phyloP scores from a whole-genome alignment of 2,329 filamentous ascomycete species.

The Teratosphaeria viscida region DNA sequence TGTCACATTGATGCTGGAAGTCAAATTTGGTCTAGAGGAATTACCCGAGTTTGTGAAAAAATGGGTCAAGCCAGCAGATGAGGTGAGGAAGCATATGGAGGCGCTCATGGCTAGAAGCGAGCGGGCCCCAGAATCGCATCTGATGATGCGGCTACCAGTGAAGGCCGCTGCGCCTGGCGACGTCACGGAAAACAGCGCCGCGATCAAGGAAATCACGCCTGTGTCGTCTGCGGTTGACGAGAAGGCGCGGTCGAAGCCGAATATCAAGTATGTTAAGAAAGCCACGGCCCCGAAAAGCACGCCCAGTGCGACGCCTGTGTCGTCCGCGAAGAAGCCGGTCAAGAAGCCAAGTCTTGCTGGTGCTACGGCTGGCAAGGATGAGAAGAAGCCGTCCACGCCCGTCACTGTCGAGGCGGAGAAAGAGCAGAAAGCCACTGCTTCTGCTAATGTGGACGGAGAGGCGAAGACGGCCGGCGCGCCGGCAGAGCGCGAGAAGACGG shows the following conservation, averaged over 20 bases:
- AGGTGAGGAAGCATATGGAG: slow-evolving; percentile 46
- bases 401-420: slow-evolving; percentile 3
- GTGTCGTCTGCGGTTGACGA: slow-evolving; percentile 5
- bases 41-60: slow-evolving; percentile 45
- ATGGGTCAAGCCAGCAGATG: slow-evolving; percentile 44
- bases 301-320: background rate
- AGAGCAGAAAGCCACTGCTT: slow-evolving; percentile 3
- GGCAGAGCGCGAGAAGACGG: slow-evolving; percentile 3
- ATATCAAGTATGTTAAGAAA: slow-evolving; percentile 13
- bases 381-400: background rate
- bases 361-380: background rate
- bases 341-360: slow-evolving; percentile 1
- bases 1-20: slow-evolving; percentile 48
- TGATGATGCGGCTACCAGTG: slow-evolving; percentile 45
- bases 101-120: slow-evolving; percentile 47
- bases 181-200: slow-evolving; percentile 7
- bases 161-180: slow-evolving; percentile 12
- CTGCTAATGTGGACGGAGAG: background rate
- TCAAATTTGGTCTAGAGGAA: slow-evolving; percentile 42
- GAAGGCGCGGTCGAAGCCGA: slow-evolving; percentile 7
- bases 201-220: slow-evolving; percentile 18
- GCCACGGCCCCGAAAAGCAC: background rate
- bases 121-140: slow-evolving; percentile 44
- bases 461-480: slow-evolving; percentile 3
- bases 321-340: slow-evolving; percentile 3